Percentiles rank a stretch among this genome's conserved stretches.
Evolutionary conservation across 305 asterid genomes (phyloP).

Genomic region (Euphrasia arctica): DNA sequence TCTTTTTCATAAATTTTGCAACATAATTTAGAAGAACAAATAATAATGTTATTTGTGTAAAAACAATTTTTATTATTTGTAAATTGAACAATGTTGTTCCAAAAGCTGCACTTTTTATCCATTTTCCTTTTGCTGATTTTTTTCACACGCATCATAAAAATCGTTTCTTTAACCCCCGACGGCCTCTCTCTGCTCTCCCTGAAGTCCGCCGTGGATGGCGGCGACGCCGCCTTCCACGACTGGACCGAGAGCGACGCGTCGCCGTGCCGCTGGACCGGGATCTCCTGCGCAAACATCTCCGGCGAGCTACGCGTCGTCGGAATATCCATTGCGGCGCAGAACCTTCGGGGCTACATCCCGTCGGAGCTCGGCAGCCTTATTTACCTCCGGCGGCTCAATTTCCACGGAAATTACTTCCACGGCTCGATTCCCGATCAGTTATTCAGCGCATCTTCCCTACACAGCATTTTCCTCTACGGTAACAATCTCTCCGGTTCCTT

Average conservation of each 20-base stretch:
- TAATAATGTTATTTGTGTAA: no score
- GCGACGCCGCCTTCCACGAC: constrained; percentile 48
- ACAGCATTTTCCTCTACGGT: constrained; percentile 76
- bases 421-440: constrained; percentile 84
- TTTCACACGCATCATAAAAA: constrained; percentile 15
- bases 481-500: constrained; percentile 80
- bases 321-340: constrained; percentile 56
- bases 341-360: constrained; percentile 83
- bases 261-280: constrained; percentile 91
- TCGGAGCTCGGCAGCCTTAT: constrained; percentile 81
- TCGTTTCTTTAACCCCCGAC: constrained; percentile 50
- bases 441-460: constrained; percentile 88
- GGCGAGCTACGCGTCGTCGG: constrained; percentile 86
- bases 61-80: no score
- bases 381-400: constrained; percentile 88
- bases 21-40: no score
- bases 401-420: constrained; percentile 71
- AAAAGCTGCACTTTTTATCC: no score
- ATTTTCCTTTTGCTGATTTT: constrained; percentile 28
- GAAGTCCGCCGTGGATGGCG: constrained; percentile 72
- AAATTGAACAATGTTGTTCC: no score
- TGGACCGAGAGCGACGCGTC: constrained; percentile 77
- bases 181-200: constrained; percentile 82
- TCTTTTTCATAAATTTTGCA: no score
- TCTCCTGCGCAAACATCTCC: constrained; percentile 79